phyloP scores from a whole-genome alignment of 805 yeast genomes.

The Barnettozyma populi region DNA sequence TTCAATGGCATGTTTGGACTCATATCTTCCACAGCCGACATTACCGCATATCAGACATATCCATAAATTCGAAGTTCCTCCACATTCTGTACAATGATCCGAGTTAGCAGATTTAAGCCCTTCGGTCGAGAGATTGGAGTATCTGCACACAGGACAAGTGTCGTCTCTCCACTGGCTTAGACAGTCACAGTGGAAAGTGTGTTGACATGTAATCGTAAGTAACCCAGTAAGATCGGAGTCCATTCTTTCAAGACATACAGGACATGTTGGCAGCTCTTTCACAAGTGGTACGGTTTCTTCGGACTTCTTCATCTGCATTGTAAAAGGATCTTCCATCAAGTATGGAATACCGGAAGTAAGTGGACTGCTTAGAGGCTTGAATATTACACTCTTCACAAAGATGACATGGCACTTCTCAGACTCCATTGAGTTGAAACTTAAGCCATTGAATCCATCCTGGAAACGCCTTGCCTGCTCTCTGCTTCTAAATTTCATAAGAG shows the following conservation, averaged over 20 bases:
- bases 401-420: slow-evolving; percentile 81
- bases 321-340: slow-evolving; percentile 68
- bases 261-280: slow-evolving; percentile 83
- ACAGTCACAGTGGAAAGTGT: slow-evolving; percentile 87
- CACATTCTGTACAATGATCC: slow-evolving; percentile 49
- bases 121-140: slow-evolving; percentile 42
- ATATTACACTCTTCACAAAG: slow-evolving; percentile 42
- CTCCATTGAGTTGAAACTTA: slow-evolving; percentile 78
- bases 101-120: slow-evolving; percentile 20
- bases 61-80: slow-evolving; percentile 64
- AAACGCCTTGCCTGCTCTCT: slow-evolving; percentile 55
- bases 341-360: slow-evolving; percentile 50
- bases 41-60: slow-evolving; percentile 86
- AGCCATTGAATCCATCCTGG: slow-evolving; percentile 62
- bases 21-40: slow-evolving; percentile 88
- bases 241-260: slow-evolving; percentile 86
- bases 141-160: slow-evolving; percentile 86
- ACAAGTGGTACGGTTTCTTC: slow-evolving; percentile 24
- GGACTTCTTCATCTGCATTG: slow-evolving; percentile 27
- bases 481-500: slow-evolving; percentile 65
- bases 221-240: slow-evolving; percentile 77
- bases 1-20: slow-evolving; percentile 76
- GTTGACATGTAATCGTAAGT: slow-evolving; percentile 86
- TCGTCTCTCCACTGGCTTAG: slow-evolving; percentile 86
- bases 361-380: slow-evolving; percentile 20